Base-by-base conservation (phyloP, 2,329 filamentous ascomycete species). In the Monosporascus sp. region DNA sequence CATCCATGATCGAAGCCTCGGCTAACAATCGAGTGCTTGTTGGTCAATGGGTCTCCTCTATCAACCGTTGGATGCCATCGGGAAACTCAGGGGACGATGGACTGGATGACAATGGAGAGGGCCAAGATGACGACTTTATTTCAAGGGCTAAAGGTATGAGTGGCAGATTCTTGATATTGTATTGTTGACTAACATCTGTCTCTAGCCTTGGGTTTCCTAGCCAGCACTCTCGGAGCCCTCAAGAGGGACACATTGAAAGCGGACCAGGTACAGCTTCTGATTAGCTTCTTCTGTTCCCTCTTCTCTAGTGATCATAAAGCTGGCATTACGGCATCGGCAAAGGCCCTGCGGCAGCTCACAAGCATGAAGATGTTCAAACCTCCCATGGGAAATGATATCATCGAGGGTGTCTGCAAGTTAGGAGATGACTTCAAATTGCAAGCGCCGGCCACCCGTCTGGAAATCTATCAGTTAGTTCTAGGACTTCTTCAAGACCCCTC, bases 301-400 rank as follows among this genome's bases (percentile, higher is more conserved):
- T 83, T 83, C 57, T 77, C 77, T 2, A 75, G 79, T 50, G 80
- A 83, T 57, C 79, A 82, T 66, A 80, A 80, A 61, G 80, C 79
- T n/a, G 81, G 81, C 41, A 76, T 83, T 51, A 68, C 79, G 44
- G 74, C 80, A 1, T 79, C 80, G 2, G 71, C 79, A 3, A 77
- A 74, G 45, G 80, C 80, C 1, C 65, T 83, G n/a, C 70, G 71
- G 1, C 71, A 73, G 27, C 74, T 83, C 47, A 70, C 70, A 42
- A 59, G 62, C 47, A 81, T 81, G 75, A 76, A 74, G 49, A 68
- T 69, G 14, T 83, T 83, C 65, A 75, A 77, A 39, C 72, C 77
- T 1, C 64, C 71, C 14, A 73, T 74, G 55, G 79, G 71, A 20
- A 64, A 73, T 52, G 70, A 75, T 49, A 80, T 83, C 34, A 72